Percentiles rank a stretch among this genome's conserved stretches.
Evolutionary conservation across 2,329 filamentous ascomycete genomes (phyloP).

Genomic region (Xylaria sp.): DNA sequence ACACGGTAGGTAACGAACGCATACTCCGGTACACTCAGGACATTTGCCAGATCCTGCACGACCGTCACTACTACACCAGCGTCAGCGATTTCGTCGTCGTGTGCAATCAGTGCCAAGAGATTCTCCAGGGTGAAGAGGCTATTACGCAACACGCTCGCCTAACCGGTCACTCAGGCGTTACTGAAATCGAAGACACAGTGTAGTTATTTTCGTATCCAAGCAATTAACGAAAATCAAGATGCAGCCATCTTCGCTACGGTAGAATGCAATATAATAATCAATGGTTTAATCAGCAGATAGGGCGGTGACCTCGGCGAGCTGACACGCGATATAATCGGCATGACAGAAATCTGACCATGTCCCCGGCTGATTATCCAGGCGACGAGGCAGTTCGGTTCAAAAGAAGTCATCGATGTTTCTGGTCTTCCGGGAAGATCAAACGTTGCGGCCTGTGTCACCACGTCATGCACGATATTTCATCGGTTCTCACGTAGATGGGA

Average conservation of each 20-base stretch:
- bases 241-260: neutral
- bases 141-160: constrained; percentile 70
- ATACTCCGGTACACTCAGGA: constrained; percentile 75
- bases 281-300: neutral
- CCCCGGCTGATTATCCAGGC: neutral
- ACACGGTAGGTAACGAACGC: constrained; percentile 63
- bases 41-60: constrained; percentile 71
- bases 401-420: too few relatives aligned
- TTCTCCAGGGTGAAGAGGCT: constrained; percentile 72
- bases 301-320: too few relatives aligned
- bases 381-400: too few relatives aligned
- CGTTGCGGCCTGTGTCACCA: too few relatives aligned
- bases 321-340: neutral
- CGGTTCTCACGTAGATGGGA: too few relatives aligned
- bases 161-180: constrained; percentile 70
- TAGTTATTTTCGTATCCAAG: constrained; percentile 1
- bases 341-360: neutral
- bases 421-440: too few relatives aligned
- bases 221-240: neutral
- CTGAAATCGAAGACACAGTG: constrained; percentile 54
- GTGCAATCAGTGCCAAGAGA: constrained; percentile 78
- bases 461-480: too few relatives aligned
- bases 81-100: constrained; percentile 81
- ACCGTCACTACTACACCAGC: constrained; percentile 88
- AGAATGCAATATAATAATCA: neutral